Base-by-base conservation (phyloP, 805 yeast species). In the Jamesozyma spencerorum region DNA sequence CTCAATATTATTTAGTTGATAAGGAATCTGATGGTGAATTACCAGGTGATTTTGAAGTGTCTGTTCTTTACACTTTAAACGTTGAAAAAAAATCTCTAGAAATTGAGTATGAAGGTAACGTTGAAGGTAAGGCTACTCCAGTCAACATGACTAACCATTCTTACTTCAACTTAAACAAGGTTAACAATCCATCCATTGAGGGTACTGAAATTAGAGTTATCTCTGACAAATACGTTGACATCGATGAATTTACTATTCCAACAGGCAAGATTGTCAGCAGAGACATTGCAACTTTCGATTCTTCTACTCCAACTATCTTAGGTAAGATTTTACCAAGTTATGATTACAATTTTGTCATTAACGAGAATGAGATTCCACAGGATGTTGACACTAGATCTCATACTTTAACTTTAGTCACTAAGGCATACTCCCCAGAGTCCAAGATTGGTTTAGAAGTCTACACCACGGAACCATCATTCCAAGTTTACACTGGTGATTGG, bases 391-490 rank as follows among this genome's bases (percentile, higher is more conserved):
- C 83, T 10, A 64, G 81, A 40, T n/a, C 41, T 5, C 39, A 46
- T 3, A 55, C 55, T 15, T 54, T 71, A 44, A 56, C 50, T 35
- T 47, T 61, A 19, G 61, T 75, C 18, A 58, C 69, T 26, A 67
- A 63, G 48, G 74, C 76, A 8, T 55, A 55, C 19, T 70, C 72
- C 47, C 72, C 77, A 13, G 61, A 60, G 18, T 60, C 77, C 3
- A 57, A 62, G 6, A 51, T 70, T 37, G 60, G 63, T 35, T 51
- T 79, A 31, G 57, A 58, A 17, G 70, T 72, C 7, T 51, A 57
- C 14, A 65, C 82, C 6, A 79, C 85, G 3, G 86, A 79, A 43
- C 86, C 85, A 5, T 63, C 77, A 2, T 77, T 74, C 65, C 84
- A 78, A 56, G 63, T 79, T 31, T 79, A 79, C 58, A 77, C 84